Conservation (phyloP, 371 early-diverging fungal genomes). For the Nematocida homosporus region DNA sequence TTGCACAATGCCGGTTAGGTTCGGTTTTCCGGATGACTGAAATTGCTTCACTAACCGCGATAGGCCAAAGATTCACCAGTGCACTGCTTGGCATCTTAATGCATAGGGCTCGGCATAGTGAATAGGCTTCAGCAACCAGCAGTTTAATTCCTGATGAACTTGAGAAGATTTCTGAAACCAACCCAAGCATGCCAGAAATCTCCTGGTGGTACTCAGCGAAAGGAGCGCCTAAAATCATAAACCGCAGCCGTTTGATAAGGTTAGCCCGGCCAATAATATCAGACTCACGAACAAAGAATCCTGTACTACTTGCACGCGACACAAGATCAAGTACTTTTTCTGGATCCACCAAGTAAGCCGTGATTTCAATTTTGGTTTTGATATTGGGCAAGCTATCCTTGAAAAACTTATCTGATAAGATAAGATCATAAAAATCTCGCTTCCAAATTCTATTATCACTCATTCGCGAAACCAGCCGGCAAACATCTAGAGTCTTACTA, state of each 20-base stretch:
- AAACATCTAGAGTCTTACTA: neutral
- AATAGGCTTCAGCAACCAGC: constrained; percentile 44
- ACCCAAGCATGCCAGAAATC: constrained; percentile 48
- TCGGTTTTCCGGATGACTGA: neutral
- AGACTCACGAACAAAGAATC: constrained; percentile 57
- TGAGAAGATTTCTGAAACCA: constrained; percentile 41
- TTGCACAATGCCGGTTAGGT: neutral
- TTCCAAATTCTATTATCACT: constrained; percentile 47
- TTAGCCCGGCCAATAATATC: constrained; percentile 49
- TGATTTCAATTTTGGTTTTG: constrained; percentile 42
- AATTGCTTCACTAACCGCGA: constrained; percentile 53
- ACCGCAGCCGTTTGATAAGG: constrained; percentile 56
- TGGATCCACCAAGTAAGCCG: constrained; percentile 31
- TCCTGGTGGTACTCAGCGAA: constrained; percentile 45
- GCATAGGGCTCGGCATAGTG: constrained; percentile 50
- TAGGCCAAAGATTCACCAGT: constrained; percentile 58
- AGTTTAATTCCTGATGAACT: neutral
- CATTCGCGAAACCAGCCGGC: neutral
- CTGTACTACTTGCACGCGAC: constrained; percentile 40
- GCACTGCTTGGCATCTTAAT: constrained; percentile 52
- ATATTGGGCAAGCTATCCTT: constrained; percentile 49
- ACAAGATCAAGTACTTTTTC: constrained; percentile 53
- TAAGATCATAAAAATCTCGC: constrained; percentile 53
- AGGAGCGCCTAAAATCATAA: constrained; percentile 54
- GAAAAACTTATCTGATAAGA: constrained; percentile 56